A percentile compares a stretch with the other conserved stretches of the same genome.
phyloP scores from a whole-genome alignment of 2,329 filamentous ascomycete genomes.

The Chaetomiaceae sp. region DNA sequence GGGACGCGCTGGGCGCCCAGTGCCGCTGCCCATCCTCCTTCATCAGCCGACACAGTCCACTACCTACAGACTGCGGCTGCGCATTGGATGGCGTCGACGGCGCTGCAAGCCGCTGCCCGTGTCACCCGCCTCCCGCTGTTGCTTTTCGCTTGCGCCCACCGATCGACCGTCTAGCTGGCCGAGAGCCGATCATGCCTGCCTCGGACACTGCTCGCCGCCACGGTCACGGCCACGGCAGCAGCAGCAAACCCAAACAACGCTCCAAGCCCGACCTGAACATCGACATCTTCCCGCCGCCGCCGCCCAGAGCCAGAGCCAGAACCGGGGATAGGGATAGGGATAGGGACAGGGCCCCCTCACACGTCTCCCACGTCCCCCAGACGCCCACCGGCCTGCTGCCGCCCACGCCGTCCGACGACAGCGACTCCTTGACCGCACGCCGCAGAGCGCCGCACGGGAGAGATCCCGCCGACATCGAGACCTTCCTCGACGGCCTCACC shows the following conservation, averaged over 20 bases:
- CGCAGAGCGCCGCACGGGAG: conserved; percentile 29
- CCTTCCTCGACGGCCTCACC: conserved; percentile 36
- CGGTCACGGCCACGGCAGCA: too few relatives aligned
- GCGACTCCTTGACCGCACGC: conserved; percentile 23
- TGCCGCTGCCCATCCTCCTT: too few relatives aligned
- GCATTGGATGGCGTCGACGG: conserved; percentile 10
- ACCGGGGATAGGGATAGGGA: background rate
- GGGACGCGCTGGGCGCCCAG: background rate
- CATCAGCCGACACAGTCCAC: too few relatives aligned
- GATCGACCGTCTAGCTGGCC: background rate
- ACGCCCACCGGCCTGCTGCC: conserved; percentile 27
- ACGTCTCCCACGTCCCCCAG: conserved; percentile 25
- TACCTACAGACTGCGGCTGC: too few relatives aligned
- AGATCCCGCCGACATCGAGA: conserved; percentile 30
- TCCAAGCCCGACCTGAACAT: conserved; percentile 24
- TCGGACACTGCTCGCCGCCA: conserved; percentile 14
- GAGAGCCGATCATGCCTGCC: conserved; percentile 10
- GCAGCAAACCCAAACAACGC: too few relatives aligned
- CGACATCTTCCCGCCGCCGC: conserved; percentile 19
- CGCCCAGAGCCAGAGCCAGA: conserved; percentile 1
- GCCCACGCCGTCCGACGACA: conserved; percentile 27
- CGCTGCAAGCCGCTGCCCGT: conserved; percentile 4
- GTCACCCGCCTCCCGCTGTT: conserved; percentile 6
- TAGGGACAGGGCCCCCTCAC: background rate
- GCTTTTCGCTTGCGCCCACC: conserved; percentile 9